Evolutionary conservation across 2,329 filamentous ascomycete genomes (phyloP), one percentile per base, ranked within the genome.

Genomic region (Hypoxylon sp.): DNA sequence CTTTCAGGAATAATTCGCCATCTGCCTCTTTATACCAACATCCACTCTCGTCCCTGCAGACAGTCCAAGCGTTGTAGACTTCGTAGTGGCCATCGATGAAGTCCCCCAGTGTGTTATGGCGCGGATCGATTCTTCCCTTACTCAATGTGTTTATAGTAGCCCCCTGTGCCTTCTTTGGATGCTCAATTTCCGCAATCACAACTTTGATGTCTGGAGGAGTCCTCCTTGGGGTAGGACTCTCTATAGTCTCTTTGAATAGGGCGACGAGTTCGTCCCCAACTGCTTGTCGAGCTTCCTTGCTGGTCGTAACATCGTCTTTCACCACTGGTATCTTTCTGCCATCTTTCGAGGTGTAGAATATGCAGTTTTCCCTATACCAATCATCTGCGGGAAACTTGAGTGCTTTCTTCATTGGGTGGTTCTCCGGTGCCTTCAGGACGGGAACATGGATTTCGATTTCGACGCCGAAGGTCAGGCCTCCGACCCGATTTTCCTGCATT

Each of bases 41-140:
- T 13, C 42, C 55, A 31, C 44, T 58, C 29, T 35, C 44, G 15
- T 50, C 55, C 19, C 39, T 47, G 44, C 55, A 58, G 19, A 58
- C 55, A 15, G 42, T 58, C 55, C 55, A 58, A 7, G 13, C 2
- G 3, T 50, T 44, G 31, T 48, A 58, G 19, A 48, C 44, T 15
- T 58, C 44, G 29, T 48, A 58, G 11, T 50, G 42, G 5, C 55
- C 55, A n/a, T 50, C 55, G 7, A 58, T 32, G 44, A 58, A 58
- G 6, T 37, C 7, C 6, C 55, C 55, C 15, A 58, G n/a, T 37
- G 21, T 19, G 21, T 31, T 51, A 17, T n/a, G 37, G 3, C 15
- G 15, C 15, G 37, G 37, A 42, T n/a, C n/a, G 4, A 17, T 7
- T 10, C 7, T 15, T 10, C 7, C 24, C 15, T 17, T 10, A 11